Base-by-base conservation (phyloP, 306 rosid species). In the Quercus bicolor region DNA sequence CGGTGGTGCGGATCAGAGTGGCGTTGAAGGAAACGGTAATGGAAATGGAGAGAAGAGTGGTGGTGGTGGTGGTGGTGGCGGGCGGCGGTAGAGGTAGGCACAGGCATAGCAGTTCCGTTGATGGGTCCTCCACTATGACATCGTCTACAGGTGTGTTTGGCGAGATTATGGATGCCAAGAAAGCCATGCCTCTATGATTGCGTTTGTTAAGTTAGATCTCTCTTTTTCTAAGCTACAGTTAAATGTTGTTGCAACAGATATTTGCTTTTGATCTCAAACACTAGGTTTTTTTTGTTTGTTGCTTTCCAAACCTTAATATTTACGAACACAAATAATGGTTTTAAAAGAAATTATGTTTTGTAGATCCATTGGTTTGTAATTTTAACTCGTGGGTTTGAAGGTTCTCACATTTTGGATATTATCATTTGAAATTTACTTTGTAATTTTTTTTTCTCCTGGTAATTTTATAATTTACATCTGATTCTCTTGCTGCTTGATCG, bases 111-210 rank as follows among this genome's bases (percentile, higher is more conserved):
- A 62, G 86, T 75, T 96, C 99, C 7, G 96, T 96, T 21, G 99
- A 96, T 26, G 93, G 94, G 69, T 90, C 88, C 53, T 78, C 84
- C 23, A 76, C 85, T 68, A 68, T 18, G 26, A 68, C 89, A 6
- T 52, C 82, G 78, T 90, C 99, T 57, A 84, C 94, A 16, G 82
- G 89, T 54, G 81, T 87, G 88, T 90, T 96, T 60, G 96, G 97
- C 8, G 99, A 96, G 82, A 87, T 93, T 64, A 90, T 93, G 98
- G 99, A 96, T 4, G 98, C 99, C 0, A 96, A 96, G 88, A 96
- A 96, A 81, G 99, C 99, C n/a, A 96, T 96, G 99, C 97, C 99
- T 85, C 48, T 66, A 3, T 2, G 52, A 62, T 62, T 62, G 19
- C 26, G 8, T 8, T 68, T 68, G 52, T 68, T 68, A 33, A n/a